phyloP scores from a whole-genome alignment of 2,329 filamentous ascomycete species.

The Aphanocladium album region DNA sequence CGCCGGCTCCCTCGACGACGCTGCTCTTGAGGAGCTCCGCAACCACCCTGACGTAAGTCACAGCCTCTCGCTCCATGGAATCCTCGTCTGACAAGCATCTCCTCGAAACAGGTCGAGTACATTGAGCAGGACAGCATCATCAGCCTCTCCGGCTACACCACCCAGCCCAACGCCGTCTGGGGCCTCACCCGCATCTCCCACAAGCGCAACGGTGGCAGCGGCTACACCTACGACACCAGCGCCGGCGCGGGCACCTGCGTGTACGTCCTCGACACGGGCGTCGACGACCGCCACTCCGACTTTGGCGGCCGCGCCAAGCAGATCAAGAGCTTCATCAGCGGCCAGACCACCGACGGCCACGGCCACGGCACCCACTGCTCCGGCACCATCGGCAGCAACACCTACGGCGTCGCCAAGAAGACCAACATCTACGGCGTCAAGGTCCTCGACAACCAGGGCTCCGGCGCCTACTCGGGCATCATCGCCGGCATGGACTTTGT shows the following conservation, averaged over 20 bases:
- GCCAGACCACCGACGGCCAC: conserved; percentile 21
- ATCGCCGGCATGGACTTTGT: conserved; percentile 37
- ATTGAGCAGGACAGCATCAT: conserved; percentile 33
- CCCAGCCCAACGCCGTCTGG: conserved; percentile 33
- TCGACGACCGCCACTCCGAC: conserved; percentile 27
- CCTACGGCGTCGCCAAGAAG: conserved; percentile 34
- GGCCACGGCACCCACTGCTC: conserved; percentile 34
- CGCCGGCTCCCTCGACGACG: conserved; percentile 18
- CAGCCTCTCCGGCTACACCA: conserved; percentile 19
- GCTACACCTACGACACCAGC: conserved; percentile 29
- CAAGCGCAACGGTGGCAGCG: conserved; percentile 18
- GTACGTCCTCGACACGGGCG: conserved; percentile 41
- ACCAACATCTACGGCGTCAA: conserved; percentile 37
- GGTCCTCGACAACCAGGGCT: conserved; percentile 31
- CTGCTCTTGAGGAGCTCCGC: conserved; percentile 17
- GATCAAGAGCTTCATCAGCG: conserved; percentile 15
- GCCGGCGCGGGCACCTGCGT: conserved; percentile 33
- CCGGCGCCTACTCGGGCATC: conserved; percentile 32
- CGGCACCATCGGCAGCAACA: conserved; percentile 22
- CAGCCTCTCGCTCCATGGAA: conserved; percentile 12
- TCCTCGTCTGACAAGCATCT: neutral
- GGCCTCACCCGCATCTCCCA: conserved; percentile 31
- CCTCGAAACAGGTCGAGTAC: conserved; percentile 24
- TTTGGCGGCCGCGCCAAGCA: conserved; percentile 24
- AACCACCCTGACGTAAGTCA: conserved; percentile 18